Percentiles rank a stretch among this genome's conserved stretches.
Evolutionary conservation across 164 flowering plant species (phyloP).

Genomic region (Umbellularia californica): DNA sequence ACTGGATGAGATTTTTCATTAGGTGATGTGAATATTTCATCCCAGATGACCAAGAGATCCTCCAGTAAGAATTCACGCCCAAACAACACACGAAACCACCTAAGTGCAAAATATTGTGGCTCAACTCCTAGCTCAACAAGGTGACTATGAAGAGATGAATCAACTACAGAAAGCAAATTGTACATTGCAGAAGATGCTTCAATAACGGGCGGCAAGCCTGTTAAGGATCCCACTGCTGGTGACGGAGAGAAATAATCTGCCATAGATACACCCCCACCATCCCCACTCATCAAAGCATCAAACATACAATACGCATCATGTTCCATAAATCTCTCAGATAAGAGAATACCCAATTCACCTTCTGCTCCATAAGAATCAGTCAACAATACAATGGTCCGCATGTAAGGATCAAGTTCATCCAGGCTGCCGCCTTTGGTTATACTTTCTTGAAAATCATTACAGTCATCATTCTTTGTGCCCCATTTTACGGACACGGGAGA

Average conservation of each 20-base stretch:
- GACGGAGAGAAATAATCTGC: constrained; percentile 68
- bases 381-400: constrained; percentile 55
- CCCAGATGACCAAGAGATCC: constrained; percentile 79
- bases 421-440: constrained; percentile 30
- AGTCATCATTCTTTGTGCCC: constrained; percentile 19
- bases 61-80: constrained; percentile 86
- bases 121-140: constrained; percentile 91
- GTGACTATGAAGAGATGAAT: constrained; percentile 77
- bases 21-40: constrained; percentile 74
- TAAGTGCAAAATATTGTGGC: constrained; percentile 94
- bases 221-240: constrained; percentile 43
- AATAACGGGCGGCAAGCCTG: constrained; percentile 70
- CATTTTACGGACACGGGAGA: constrained; percentile 25
- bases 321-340: constrained; percentile 90
- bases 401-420: constrained; percentile 64
- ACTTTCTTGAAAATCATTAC: constrained; percentile 33
- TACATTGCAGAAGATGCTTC: constrained; percentile 90
- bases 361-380: constrained; percentile 97
- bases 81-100: constrained; percentile 89
- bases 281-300: constrained; percentile 85
- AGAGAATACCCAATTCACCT: constrained; percentile 86
- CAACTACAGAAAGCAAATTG: constrained; percentile 75
- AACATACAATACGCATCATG: constrained; percentile 98
- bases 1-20: constrained; percentile 30
- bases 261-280: constrained; percentile 71